These are phyloP conservation scores for Santalum album DNA, from an alignment of 164 flowering plant species.

Conservation along the genomic window DNA sequence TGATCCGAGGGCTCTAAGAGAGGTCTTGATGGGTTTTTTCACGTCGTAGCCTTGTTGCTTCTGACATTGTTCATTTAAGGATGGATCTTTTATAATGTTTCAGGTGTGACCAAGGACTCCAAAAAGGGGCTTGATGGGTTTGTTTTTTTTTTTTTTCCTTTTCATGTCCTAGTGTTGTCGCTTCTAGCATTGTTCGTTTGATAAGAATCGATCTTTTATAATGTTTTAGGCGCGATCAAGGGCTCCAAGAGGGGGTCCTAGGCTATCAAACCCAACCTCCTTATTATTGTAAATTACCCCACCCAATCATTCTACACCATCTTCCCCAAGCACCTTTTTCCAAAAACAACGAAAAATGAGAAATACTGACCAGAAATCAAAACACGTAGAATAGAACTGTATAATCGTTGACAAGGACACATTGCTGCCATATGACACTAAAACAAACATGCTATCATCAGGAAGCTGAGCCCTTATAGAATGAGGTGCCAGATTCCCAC, in stretches of 20 bases:
- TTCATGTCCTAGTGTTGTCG: constrained; percentile 15
- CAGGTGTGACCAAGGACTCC: too few relatives aligned
- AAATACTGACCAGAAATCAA: not conserved
- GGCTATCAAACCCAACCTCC: constrained; percentile 48
- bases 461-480: constrained; percentile 56
- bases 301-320: constrained; percentile 80
- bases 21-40: too few relatives aligned
- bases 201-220: constrained; percentile 47
- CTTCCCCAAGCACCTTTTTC: constrained; percentile 79
- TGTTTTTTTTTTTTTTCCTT: too few relatives aligned
- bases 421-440: not conserved
- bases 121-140: too few relatives aligned
- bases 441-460: too few relatives aligned
- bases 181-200: constrained; percentile 35
- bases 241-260: constrained; percentile 65
- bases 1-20: too few relatives aligned
- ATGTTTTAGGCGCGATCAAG: constrained; percentile 51
- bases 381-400: too few relatives aligned
- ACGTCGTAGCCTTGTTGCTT: too few relatives aligned
- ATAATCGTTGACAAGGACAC: too few relatives aligned
- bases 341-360: not conserved
- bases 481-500: constrained; percentile 55
- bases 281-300: constrained; percentile 64
- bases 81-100: too few relatives aligned
- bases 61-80: too few relatives aligned